Evolutionary conservation across 2,329 filamentous ascomycete species (phyloP).

Genomic region (Pseudocercospora eumusae): DNA sequence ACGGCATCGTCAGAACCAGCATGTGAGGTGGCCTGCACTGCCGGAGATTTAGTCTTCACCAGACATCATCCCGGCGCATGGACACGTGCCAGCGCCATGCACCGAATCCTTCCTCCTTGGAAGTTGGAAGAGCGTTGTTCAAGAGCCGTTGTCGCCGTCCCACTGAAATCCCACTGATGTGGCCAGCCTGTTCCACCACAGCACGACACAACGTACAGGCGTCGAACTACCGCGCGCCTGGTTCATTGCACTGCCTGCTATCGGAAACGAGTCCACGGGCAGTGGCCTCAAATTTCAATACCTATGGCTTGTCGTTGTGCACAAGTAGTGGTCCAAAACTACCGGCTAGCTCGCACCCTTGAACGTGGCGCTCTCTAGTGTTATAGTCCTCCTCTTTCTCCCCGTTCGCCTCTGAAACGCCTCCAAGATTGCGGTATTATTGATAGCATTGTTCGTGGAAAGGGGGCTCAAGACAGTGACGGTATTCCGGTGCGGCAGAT

Average conservation of each 20-base stretch:
- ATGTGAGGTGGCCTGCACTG: not conserved
- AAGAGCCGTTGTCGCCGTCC: conserved; percentile 1
- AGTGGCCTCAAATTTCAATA: not conserved
- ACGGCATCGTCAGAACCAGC: not conserved
- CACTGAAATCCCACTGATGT: not conserved
- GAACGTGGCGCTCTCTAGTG: conserved; percentile 1
- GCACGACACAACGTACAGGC: too few species aligned
- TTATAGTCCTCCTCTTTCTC: not conserved
- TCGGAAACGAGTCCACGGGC: not conserved
- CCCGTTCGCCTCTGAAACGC: not conserved
- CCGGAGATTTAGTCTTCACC: conserved; percentile 8
- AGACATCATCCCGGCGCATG: not conserved
- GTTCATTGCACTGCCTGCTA: not conserved
- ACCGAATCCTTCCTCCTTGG: not conserved
- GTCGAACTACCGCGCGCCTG: conserved; percentile 6
- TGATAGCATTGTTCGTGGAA: not conserved
- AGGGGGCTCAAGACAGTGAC: not conserved
- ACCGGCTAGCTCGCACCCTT: not conserved
- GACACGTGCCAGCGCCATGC: not conserved
- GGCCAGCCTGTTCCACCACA: conserved; percentile 2
- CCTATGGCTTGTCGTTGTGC: not conserved
- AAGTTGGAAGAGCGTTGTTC: too few species aligned
- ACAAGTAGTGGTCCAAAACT: not conserved
- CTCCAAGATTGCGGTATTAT: too few species aligned
- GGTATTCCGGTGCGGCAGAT: conserved; percentile 7